Conservation (phyloP, 805 yeast species). For the Yamadazyma endophytica region DNA sequence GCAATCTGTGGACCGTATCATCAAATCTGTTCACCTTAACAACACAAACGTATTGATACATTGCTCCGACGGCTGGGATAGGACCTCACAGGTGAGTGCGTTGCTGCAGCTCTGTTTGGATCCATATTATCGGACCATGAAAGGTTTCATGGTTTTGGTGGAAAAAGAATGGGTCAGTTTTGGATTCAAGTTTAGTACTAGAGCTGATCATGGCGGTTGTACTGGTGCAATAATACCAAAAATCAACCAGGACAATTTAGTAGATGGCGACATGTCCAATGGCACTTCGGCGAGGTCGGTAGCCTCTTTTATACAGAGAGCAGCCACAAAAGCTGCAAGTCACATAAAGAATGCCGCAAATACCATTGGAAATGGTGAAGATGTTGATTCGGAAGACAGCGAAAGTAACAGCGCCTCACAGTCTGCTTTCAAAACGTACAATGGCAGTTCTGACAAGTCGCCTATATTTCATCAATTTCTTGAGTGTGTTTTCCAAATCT, state of each 20-base stretch:
- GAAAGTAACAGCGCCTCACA: slow-evolving; percentile 15
- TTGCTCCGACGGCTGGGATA: slow-evolving; percentile 98
- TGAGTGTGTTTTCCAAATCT: slow-evolving; percentile 81
- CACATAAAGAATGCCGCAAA: slow-evolving; percentile 37
- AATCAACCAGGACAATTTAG: slow-evolving; percentile 7
- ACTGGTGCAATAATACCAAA: slow-evolving; percentile 32
- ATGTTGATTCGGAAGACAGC: slow-evolving; percentile 15
- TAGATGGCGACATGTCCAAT: no score
- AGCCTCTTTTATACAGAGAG: slow-evolving; percentile 35
- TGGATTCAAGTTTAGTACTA: slow-evolving; percentile 84
- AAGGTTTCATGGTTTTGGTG: slow-evolving; percentile 79
- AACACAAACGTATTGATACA: slow-evolving; percentile 82
- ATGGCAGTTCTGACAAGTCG: slow-evolving; percentile 46
- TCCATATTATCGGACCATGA: slow-evolving; percentile 81
- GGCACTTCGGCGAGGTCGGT: slow-evolving; percentile 24
- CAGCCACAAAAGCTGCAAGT: slow-evolving; percentile 40
- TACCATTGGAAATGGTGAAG: slow-evolving; percentile 15
- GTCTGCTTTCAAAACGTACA: slow-evolving; percentile 16
- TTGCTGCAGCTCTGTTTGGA: slow-evolving; percentile 83
- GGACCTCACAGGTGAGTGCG: slow-evolving; percentile 87
- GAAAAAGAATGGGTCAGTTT: slow-evolving; percentile 96
- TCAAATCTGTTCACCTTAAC: slow-evolving; percentile 78
- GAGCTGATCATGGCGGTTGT: slow-evolving; percentile 71
- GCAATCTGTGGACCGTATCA: slow-evolving; percentile 71
- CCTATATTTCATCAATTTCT: slow-evolving; percentile 94